Conservation (phyloP, 2,329 filamentous ascomycete species). For the Geosmithia flava region DNA sequence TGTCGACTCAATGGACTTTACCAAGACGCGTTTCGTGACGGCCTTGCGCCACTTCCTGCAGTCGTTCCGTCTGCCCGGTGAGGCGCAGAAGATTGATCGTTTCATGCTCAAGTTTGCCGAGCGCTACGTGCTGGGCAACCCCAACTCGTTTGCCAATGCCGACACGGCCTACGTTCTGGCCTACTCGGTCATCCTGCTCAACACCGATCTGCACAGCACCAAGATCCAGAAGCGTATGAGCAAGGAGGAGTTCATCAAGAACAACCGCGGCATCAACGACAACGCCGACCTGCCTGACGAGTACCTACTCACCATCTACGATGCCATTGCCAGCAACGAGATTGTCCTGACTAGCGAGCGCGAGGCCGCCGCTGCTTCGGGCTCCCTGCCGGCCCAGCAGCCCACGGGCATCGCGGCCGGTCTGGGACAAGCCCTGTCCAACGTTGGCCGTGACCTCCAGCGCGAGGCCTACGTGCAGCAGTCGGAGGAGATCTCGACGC, state of each 20-base stretch:
- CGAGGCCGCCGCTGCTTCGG: conserved; percentile 74
- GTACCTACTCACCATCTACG: conserved; percentile 78
- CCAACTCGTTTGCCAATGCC: conserved; percentile 94
- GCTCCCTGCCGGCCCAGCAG: conserved; percentile 39
- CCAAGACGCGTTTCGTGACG: conserved; percentile 83
- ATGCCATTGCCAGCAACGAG: conserved; percentile 84
- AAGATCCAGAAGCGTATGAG: conserved; percentile 84
- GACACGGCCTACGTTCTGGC: conserved; percentile 94
- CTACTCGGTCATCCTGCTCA: conserved; percentile 94
- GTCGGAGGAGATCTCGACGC: conserved; percentile 75
- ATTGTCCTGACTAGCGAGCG: conserved; percentile 91
- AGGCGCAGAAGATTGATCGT: conserved; percentile 97
- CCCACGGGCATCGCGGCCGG: conserved; percentile 65
- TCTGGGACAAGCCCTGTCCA: conserved; percentile 80
- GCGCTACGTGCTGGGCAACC: conserved; percentile 87
- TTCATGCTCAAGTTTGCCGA: conserved; percentile 99
- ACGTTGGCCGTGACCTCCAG: conserved; percentile 82
- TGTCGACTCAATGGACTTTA: conserved; percentile 90
- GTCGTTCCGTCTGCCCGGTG: conserved; percentile 85
- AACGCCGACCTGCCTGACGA: conserved; percentile 86
- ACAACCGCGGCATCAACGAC: conserved; percentile 97
- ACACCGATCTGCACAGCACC: conserved; percentile 86
- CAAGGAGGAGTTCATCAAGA: conserved; percentile 96
- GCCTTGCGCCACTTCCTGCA: conserved; percentile 85
- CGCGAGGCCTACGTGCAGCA: conserved; percentile 89